Conservation (phyloP, 352 stramenopile genomes). For the Globisporangium canariense region DNA sequence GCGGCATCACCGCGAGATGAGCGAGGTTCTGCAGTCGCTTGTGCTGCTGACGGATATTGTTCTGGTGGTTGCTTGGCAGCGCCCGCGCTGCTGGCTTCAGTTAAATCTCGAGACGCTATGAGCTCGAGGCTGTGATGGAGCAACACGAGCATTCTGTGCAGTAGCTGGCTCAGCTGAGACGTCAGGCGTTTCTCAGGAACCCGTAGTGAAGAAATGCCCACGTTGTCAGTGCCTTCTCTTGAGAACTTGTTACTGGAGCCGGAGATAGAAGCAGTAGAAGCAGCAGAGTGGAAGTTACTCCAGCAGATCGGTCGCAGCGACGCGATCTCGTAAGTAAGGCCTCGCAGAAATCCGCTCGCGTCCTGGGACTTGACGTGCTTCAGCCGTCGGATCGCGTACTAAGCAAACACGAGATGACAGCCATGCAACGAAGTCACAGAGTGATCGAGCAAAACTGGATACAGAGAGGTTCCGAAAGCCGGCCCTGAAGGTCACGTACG, state of each 20-base stretch:
- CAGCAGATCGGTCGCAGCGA: constrained; percentile 33
- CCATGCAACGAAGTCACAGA: not conserved
- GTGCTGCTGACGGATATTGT: not conserved
- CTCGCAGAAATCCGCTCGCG: constrained; percentile 23
- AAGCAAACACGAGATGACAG: not conserved
- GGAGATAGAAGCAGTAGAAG: not conserved
- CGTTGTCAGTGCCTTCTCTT: not conserved
- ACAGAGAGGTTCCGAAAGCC: too few relatives aligned
- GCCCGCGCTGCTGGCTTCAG: not conserved
- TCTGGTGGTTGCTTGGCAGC: not conserved
- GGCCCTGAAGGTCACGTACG: constrained; percentile 1
- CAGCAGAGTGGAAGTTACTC: constrained; percentile 17
- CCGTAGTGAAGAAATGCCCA: not conserved
- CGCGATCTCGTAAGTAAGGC: constrained; percentile 35
- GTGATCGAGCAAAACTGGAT: not conserved
- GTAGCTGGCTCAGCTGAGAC: not conserved
- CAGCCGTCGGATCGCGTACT: constrained; percentile 53
- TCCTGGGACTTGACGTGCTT: constrained; percentile 23
- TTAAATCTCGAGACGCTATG: not conserved
- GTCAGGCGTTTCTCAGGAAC: not conserved
- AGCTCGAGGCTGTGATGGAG: not conserved
- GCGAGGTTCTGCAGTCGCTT: not conserved
- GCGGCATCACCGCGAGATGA: not conserved
- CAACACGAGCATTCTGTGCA: not conserved
- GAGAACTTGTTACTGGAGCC: not conserved